A percentile compares a stretch with the other conserved stretches of the same genome.
Evolutionary conservation across 2,329 filamentous ascomycete genomes (phyloP).

Genomic region (Colletotrichum salicis): DNA sequence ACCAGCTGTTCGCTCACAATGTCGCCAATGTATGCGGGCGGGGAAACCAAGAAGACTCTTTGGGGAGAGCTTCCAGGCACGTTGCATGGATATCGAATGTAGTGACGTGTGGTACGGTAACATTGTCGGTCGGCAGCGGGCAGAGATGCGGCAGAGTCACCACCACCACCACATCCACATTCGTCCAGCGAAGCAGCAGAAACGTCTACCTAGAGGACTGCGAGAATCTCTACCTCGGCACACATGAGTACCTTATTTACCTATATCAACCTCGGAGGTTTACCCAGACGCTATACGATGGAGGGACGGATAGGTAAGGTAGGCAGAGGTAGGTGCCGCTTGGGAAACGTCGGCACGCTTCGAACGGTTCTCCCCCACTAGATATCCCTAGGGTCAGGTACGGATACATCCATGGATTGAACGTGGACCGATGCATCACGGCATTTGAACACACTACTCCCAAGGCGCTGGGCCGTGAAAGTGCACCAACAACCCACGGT

Average conservation of each 20-base stretch:
- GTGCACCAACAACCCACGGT: not conserved
- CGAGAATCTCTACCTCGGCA: not conserved
- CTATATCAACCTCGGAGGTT: not conserved
- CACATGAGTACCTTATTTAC: not conserved
- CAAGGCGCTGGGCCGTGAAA: constrained; percentile 1
- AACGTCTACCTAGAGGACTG: not conserved
- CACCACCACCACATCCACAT: not conserved
- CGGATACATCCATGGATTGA: not conserved
- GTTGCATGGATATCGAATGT: constrained; percentile 2
- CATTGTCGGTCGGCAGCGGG: constrained; percentile 15
- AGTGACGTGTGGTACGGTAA: constrained; percentile 4
- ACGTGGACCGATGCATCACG: not conserved
- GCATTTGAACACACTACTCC: not conserved
- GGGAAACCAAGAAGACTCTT: constrained; percentile 6
- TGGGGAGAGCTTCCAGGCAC: not conserved
- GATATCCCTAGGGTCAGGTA: not conserved
- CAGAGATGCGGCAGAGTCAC: constrained; percentile 22
- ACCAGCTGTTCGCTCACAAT: constrained; percentile 26
- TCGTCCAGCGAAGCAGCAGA: not conserved
- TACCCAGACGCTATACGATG: constrained; percentile 23
- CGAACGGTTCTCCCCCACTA: constrained; percentile 15
- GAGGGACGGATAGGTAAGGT: constrained; percentile 28
- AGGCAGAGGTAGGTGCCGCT: constrained; percentile 14
- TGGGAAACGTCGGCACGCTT: constrained; percentile 25
- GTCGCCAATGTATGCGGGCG: constrained; percentile 29